Base-by-base conservation (phyloP, 1,284 basidiomycete genomes). In the Puccinia horiana region DNA sequence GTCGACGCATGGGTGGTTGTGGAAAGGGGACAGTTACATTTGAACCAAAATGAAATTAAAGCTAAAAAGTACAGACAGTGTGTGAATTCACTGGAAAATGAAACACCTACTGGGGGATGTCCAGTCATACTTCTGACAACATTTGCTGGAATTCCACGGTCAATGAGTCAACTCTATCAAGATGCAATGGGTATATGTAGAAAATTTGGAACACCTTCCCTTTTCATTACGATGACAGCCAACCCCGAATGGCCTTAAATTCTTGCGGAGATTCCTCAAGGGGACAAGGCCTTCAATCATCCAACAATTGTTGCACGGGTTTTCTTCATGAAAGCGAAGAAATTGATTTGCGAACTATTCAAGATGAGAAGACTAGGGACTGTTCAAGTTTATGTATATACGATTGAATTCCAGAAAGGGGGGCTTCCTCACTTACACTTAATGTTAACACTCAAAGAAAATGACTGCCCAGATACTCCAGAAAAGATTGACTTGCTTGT, bases 161-260 rank as follows among this genome's bases (percentile, higher is more conserved):
- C n/a, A n/a, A n/a, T n/a, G n/a, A n/a, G n/a, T n/a, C n/a, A n/a
- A n/a, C n/a, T n/a, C n/a, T n/a, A 87, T 56, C 84, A 87, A 0
- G 88, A 88, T 83, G 86, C 86, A 0, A 84, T 88, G 3, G 86
- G 87, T 0, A 84, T 88, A 82, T 88, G 87, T 0, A 83, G 84
- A 2, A 72, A 82, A 0, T 83, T 76, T 52, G 87, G 88, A 0
- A 83, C 76, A 12, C 88, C 88, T 0, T 87, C 86, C 3, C 87
- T 88, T 72, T 89, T 89, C 83, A 83, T 88, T 75, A 88, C 87
- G 0, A 85, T 88, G 85, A 88, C 87, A 0, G 87, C 87, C n/a
- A n/a, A n/a, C n/a, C n/a, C n/a, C n/a, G n/a, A n/a, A n/a, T n/a
- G n/a, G n/a, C n/a, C n/a, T n/a, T 14, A 73, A 32, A 73, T 73